A percentile compares a stretch with the other conserved stretches of the same genome.
Evolutionary conservation across 1,139 yeast species (phyloP).

Genomic region (Blastobotrys petasosporus): DNA sequence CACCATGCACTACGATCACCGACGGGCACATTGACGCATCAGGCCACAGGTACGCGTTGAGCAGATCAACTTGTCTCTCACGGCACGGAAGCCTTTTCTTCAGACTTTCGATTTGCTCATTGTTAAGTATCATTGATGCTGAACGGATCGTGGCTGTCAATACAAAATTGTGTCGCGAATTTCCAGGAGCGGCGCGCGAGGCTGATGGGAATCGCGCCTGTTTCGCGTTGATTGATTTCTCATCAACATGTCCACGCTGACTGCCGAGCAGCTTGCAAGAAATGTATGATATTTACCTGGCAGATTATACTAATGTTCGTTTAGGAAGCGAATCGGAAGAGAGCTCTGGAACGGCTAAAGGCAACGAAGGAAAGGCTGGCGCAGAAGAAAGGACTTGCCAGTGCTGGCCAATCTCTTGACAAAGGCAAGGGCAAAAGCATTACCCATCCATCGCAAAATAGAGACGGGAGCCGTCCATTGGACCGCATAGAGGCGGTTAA

Average conservation of each 20-base stretch:
- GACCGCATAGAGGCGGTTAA: conserved; percentile 22
- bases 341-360: conserved; percentile 53
- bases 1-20: conserved; percentile 32
- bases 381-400: conserved; percentile 1
- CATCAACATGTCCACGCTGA: neutral
- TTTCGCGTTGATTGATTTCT: neutral
- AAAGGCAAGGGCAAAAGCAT: conserved; percentile 3
- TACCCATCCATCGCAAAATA: conserved; percentile 1
- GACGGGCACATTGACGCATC: conserved; percentile 20
- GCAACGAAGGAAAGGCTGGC: conserved; percentile 36
- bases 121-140: conserved; percentile 4
- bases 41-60: conserved; percentile 19
- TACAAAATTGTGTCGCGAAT: neutral
- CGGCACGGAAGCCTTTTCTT: conserved; percentile 13
- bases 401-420: neutral
- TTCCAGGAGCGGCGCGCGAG: too few relatives aligned
- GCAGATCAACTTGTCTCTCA: conserved; percentile 21
- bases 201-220: neutral
- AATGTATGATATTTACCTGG: neutral
- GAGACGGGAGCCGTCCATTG: conserved; percentile 15
- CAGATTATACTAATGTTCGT: neutral
- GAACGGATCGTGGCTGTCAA: neutral
- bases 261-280: conserved; percentile 4
- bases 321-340: conserved; percentile 53
- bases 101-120: neutral